Evolutionary conservation across 176 grass and related monocot species (phyloP), one percentile per base, ranked within the genome.

Genomic region (Pontederia paniculata): DNA sequence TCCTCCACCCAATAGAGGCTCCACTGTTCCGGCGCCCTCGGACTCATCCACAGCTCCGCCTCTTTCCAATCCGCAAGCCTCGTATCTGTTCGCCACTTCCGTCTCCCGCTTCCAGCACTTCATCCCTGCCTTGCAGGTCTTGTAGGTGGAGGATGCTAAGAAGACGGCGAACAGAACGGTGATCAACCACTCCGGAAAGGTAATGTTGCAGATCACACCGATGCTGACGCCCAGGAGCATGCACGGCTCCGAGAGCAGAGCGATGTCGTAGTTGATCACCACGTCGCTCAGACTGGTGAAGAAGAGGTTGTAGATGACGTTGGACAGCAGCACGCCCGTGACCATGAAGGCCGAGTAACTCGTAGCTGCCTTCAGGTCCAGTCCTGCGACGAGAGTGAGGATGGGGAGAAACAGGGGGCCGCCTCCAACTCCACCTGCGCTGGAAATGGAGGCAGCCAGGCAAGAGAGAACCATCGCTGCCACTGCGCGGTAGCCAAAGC

Each of bases 171-270:
- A 95, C 45, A 84, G 53, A 52, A 15, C 74, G 16, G 81, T 88
- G 77, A 95, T 85, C 54, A 95, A 80, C 89, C 89, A 95, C 48
- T 95, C 89, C 4, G 89, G 89, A 70, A 88, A 88, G 68, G 79
- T 69, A 54, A 88, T 50, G 69, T 95, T 95, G 77, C 81, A 88
- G 18, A 82, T 47, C 18, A 95, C 84, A 47, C 89, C 89, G 69
- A 88, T 28, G 68, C 84, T 95, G 15, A 95, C 84, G 12, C 84
- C 89, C 44, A 95, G 74, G 9, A 88, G 77, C 69, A 95, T 82
- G 75, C 80, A 73, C 49, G 89, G 78, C 75, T 95, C 68, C 48
- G 83, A 88, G 13, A 77, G 71, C 22, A 95, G 81, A 20, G 78
- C 69, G 59, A 95, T 77, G 57, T 88, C 78, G 55, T 88, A 95